Base-by-base conservation (phyloP, 2,329 filamentous ascomycete species). In the Elsinoe arachidis region DNA sequence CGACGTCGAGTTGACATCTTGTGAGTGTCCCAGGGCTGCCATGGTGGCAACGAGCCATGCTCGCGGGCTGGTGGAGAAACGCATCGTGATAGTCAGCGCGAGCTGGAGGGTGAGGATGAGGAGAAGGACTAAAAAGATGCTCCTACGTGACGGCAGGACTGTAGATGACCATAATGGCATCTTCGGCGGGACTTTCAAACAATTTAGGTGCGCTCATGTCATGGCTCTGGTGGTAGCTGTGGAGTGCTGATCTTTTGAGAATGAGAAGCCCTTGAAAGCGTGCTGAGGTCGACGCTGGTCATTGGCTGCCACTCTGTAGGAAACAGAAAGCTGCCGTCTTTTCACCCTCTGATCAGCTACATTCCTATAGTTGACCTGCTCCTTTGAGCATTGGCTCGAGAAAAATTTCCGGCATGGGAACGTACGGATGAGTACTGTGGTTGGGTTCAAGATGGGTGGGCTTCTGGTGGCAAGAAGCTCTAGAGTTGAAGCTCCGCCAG, bases 21-120 rank as follows among this genome's bases (percentile, higher is more conserved):
- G 53, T 11, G 38, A 46, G 9, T 38, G n/a, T 15, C 47, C 41
- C 15, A 54, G 21, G 34, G 51, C 35, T 37, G 44, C 15, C 19
- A 52, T 43, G 44, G 53, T 44, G 52, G 58, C 37, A 57, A 59
- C 17, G 19, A 62, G 59, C 38, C 66, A 58, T 7, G 69, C 51
- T 11, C 61, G 44, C 5, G 64, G 62, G 9, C 59, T 38, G 12
- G 56, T 56, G 6, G 63, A 60, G 59, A 62, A 67, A 30, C 61
- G 65, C 68, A 69, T 69, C 57, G 66, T 65, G 39, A 59, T 55
- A 10, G 63, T 63, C 21, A 68, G 58, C 55, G 57, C 61, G 33
- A 63, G 58, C 12, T 67, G 67, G 4, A 63, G 46, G 10, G 64
- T 65, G 55, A 65, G 56, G 33, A 68, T 54, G 17, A 62, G 52